These are phyloP conservation scores for Neoboletus magnificus DNA, from an alignment of 768 basidiomycete genomes.

Conservation along the genomic window DNA sequence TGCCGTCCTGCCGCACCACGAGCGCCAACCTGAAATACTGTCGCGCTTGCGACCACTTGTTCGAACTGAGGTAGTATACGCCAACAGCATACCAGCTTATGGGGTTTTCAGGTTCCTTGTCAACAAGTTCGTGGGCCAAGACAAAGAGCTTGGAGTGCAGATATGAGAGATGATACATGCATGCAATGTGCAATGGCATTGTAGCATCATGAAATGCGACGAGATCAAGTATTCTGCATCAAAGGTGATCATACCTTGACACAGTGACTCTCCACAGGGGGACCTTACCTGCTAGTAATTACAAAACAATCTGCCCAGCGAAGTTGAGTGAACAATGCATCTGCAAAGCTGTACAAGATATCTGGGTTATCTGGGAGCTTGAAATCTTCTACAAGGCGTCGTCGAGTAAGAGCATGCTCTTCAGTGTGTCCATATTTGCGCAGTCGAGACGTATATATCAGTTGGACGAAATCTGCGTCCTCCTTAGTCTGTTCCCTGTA, in stretches of 20 bases:
- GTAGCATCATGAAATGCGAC: slow-evolving; percentile 86
- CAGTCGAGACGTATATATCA: slow-evolving; percentile 89
- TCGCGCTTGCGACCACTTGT: slow-evolving; percentile 87
- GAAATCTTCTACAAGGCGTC: slow-evolving; percentile 78
- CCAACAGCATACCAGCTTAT: slow-evolving; percentile 99
- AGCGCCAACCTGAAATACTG: slow-evolving; percentile 86
- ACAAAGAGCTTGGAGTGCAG: slow-evolving; percentile 93
- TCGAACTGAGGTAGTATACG: slow-evolving; percentile 87
- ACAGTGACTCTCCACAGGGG: not conserved
- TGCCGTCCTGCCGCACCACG: not conserved
- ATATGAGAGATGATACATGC: slow-evolving; percentile 94
- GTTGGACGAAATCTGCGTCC: slow-evolving; percentile 86
- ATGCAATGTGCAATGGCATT: slow-evolving; percentile 92
- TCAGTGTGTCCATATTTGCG: slow-evolving; percentile 84
- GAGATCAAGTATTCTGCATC: slow-evolving; percentile 71
- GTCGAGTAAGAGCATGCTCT: slow-evolving; percentile 79
- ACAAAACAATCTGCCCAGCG: slow-evolving; percentile 93
- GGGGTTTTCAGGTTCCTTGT: slow-evolving; percentile 88
- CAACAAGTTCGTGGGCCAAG: slow-evolving; percentile 93
- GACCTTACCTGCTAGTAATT: slow-evolving; percentile 70
- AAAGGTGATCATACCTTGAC: not conserved
- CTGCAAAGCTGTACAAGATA: slow-evolving; percentile 86
- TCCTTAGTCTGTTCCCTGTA: slow-evolving; percentile 82
- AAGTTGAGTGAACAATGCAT: slow-evolving; percentile 82
- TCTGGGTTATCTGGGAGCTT: slow-evolving; percentile 89